Conservation (phyloP, 306 rosid genomes). For the Cajanus cajan region DNA sequence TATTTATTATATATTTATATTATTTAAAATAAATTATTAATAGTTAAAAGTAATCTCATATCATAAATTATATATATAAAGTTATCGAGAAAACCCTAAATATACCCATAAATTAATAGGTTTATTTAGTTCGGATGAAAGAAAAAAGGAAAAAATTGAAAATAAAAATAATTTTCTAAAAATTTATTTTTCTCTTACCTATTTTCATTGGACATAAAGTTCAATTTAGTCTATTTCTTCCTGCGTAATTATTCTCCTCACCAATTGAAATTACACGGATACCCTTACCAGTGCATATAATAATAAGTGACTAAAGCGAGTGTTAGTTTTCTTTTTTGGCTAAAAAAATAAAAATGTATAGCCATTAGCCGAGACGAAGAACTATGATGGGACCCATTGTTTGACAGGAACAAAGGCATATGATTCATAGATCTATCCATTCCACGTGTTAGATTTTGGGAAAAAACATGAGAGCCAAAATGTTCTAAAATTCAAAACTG, state of each 20-base stretch:
- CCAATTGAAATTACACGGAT: background rate
- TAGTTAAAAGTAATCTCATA: too few relatives aligned
- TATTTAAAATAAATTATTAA: too few relatives aligned
- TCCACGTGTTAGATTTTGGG: constrained; percentile 45
- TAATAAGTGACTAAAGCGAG: background rate
- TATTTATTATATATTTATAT: too few relatives aligned
- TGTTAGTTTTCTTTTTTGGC: background rate
- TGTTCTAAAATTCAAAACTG: constrained; percentile 25
- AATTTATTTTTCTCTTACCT: too few relatives aligned
- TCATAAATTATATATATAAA: too few relatives aligned
- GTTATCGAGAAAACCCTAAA: too few relatives aligned
- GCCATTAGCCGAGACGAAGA: background rate
- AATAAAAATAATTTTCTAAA: too few relatives aligned
- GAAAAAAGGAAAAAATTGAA: too few relatives aligned
- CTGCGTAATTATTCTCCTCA: background rate
- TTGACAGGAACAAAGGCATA: constrained; percentile 39
- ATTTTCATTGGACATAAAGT: too few relatives aligned
- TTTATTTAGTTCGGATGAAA: too few relatives aligned
- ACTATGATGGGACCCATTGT: constrained; percentile 31
- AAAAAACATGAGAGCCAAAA: constrained; percentile 37
- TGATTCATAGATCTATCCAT: background rate
- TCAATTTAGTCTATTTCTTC: too few relatives aligned
- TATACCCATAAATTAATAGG: too few relatives aligned
- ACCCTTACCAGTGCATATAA: background rate
- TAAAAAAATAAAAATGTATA: background rate